These are phyloP conservation scores for Parathielavia appendiculata DNA, from an alignment of 495 filamentous ascomycete species.

Conservation along the genomic window DNA sequence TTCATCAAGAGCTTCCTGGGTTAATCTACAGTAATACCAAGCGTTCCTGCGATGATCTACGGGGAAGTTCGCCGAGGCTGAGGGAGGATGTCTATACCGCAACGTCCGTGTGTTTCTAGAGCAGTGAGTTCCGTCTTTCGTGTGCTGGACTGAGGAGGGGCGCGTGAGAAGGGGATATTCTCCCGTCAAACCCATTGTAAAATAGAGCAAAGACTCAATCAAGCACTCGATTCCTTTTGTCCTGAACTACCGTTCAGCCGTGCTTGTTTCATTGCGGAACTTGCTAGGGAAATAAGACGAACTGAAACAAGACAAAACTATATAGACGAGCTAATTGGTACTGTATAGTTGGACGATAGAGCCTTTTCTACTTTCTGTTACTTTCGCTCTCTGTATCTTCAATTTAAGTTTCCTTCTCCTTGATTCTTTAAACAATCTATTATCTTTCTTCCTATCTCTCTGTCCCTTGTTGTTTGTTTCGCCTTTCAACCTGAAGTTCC, in stretches of 20 bases:
- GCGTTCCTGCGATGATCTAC: constrained; percentile 9
- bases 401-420: background rate
- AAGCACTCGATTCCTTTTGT: constrained; percentile 52
- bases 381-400: background rate
- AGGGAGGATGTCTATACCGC: constrained; percentile 48
- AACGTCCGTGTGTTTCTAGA: constrained; percentile 45
- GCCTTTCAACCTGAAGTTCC: background rate
- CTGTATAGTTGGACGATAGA: too few species aligned
- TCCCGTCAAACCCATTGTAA: constrained; percentile 44
- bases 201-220: constrained; percentile 42
- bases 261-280: background rate
- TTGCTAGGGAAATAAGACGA: too few species aligned
- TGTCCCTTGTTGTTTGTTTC: background rate
- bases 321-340: too few species aligned
- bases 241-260: constrained; percentile 10
- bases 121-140: constrained; percentile 35
- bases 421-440: background rate
- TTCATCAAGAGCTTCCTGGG: constrained; percentile 91
- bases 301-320: too few species aligned
- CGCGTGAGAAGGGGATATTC: constrained; percentile 37
- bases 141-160: constrained; percentile 40
- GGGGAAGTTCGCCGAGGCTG: constrained; percentile 25
- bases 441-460: background rate
- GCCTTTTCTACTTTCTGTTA: background rate
- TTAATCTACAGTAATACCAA: constrained; percentile 39